Conservation (phyloP, 345 rosid species). For the Rhodamnia rubescens region DNA sequence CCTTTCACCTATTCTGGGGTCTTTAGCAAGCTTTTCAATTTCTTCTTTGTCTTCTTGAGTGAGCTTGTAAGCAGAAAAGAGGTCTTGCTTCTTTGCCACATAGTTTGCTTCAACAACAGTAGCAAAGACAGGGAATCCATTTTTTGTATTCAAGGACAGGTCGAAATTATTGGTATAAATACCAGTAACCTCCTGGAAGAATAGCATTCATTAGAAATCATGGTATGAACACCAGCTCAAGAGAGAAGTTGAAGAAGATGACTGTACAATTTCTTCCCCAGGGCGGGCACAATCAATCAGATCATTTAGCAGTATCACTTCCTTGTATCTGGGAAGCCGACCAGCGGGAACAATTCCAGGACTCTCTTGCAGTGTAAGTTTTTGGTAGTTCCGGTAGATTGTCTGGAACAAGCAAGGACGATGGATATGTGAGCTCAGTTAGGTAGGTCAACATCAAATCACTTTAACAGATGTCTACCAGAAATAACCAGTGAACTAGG, state of each 20-base stretch:
- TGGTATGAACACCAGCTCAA: background rate
- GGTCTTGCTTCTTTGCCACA: conserved; percentile 90
- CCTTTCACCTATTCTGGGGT: conserved; percentile 86
- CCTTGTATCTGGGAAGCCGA: conserved; percentile 96
- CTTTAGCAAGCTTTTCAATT: conserved; percentile 81
- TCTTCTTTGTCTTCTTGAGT: conserved; percentile 93
- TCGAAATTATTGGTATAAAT: conserved; percentile 92
- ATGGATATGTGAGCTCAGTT: background rate
- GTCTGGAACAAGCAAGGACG: conserved; percentile 42
- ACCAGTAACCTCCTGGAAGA: conserved; percentile 86
- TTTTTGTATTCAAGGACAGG: conserved; percentile 88
- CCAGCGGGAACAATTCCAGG: conserved; percentile 99
- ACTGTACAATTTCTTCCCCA: conserved; percentile 85
- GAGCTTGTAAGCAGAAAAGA: conserved; percentile 91
- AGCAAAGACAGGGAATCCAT: conserved; percentile 95
- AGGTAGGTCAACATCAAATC: background rate
- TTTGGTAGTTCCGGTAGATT: conserved; percentile 91
- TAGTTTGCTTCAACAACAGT: conserved; percentile 94
- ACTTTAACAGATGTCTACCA: background rate
- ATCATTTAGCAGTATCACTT: conserved; percentile 88
- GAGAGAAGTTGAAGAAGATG: conserved; percentile 2
- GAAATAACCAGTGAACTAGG: background rate
- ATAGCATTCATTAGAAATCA: background rate
- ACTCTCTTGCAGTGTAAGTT: conserved; percentile 94
- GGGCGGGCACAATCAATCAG: conserved; percentile 96